Conservation (phyloP, 2,329 filamentous ascomycete species). For the Paracamarosporium sp. region DNA sequence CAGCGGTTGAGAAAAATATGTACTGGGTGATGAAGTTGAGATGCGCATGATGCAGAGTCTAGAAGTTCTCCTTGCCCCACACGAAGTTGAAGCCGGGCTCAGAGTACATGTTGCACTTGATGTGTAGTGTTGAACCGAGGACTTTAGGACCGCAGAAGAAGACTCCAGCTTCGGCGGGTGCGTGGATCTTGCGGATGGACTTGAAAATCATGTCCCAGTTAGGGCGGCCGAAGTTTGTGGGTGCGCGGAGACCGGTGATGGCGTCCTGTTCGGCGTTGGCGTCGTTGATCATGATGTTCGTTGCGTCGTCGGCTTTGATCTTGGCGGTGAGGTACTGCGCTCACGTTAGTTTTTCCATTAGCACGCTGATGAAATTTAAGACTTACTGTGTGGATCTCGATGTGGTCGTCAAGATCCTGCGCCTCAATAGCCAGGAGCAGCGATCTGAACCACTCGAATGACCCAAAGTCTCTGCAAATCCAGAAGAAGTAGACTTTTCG, state of each 20-base stretch:
- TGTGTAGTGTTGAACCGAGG: conserved; percentile 76
- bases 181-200: conserved; percentile 74
- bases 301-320: conserved; percentile 84
- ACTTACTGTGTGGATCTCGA: conserved; percentile 80
- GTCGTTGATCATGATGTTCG: conserved; percentile 93
- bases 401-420: conserved; percentile 81
- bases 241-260: conserved; percentile 81
- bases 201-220: conserved; percentile 94
- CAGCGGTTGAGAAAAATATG: conserved; percentile 15
- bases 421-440: conserved; percentile 84
- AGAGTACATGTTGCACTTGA: conserved; percentile 88
- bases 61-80: conserved; percentile 75
- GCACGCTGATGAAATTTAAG: background rate
- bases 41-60: conserved; percentile 29
- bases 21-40: conserved; percentile 15
- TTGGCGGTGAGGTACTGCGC: conserved; percentile 78
- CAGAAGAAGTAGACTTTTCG: conserved; percentile 93
- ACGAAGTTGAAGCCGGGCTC: conserved; percentile 76
- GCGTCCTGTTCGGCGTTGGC: conserved; percentile 83
- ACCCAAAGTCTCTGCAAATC: conserved; percentile 87
- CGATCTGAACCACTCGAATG: conserved; percentile 89
- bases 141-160: conserved; percentile 87
- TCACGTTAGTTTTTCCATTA: background rate
- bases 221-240: conserved; percentile 84
- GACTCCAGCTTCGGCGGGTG: conserved; percentile 51